A percentile compares a stretch with the other conserved stretches of the same genome.
Evolutionary conservation across 768 basidiomycete genomes (phyloP).

Genomic region (Mycena galericulata): DNA sequence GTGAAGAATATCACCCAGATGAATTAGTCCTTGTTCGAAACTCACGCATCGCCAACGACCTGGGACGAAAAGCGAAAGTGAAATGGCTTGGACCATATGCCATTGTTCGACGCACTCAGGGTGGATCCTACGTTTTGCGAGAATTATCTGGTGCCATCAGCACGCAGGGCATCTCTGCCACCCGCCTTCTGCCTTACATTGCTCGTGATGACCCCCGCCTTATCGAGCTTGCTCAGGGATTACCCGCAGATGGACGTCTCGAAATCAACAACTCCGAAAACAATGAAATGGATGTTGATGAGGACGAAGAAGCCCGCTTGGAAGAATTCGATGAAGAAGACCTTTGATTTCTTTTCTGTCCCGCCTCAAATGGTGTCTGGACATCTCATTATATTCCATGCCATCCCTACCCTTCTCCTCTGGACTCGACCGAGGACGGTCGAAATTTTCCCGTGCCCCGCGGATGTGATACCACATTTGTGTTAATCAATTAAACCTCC

Average conservation of each 20-base stretch:
- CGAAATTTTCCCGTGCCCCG: constrained; percentile 9
- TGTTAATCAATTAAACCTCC: no score
- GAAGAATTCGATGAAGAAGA: no score
- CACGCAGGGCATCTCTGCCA: constrained; percentile 1
- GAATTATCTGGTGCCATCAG: constrained; percentile 16
- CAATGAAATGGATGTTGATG: no score
- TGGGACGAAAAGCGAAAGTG: neutral
- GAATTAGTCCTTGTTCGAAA: neutral
- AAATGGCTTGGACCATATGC: constrained; percentile 21
- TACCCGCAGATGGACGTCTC: neutral
- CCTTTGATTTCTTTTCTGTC: no score
- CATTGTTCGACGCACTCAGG: constrained; percentile 2
- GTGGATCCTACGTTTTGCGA: constrained; percentile 12
- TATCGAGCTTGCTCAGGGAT: neutral
- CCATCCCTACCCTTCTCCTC: no score
- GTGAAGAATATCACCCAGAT: neutral
- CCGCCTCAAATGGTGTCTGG: no score
- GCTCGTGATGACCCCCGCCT: neutral
- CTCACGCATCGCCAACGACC: neutral
- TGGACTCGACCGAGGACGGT: neutral
- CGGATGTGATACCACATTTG: neutral
- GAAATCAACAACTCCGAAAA: no score
- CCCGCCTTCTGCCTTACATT: constrained; percentile 1
- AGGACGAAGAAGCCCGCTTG: no score
- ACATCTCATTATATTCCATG: no score